Evolutionary conservation across 1,139 yeast species (phyloP).

Genomic region (Yueomyces sp.): DNA sequence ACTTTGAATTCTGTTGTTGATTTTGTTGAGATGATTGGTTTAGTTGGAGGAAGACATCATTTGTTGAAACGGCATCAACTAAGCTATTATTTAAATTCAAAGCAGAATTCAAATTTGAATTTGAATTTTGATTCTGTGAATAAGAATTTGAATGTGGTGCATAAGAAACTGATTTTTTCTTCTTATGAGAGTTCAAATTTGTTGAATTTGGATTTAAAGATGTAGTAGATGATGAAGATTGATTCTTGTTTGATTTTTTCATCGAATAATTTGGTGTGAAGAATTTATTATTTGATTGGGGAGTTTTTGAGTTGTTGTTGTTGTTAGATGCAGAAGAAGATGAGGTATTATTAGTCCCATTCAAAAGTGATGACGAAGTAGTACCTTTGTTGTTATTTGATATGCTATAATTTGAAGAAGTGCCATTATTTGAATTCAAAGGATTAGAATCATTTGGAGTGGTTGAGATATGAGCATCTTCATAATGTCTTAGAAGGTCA

Average conservation of each 20-base stretch:
- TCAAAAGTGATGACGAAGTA: slow-evolving; percentile 3
- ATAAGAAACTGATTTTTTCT: not conserved
- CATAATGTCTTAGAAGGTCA: slow-evolving; percentile 86
- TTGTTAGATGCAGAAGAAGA: slow-evolving; percentile 4
- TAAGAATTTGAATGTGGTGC: not conserved
- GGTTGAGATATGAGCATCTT: slow-evolving; percentile 72
- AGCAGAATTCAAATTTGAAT: not conserved
- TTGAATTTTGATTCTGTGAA: not conserved
- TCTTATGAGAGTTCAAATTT: not conserved
- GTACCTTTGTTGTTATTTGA: not conserved
- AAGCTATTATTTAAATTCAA: slow-evolving; percentile 17
- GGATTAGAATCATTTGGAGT: too few relatives aligned
- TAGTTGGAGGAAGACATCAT: slow-evolving; percentile 65
- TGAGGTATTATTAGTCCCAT: slow-evolving; percentile 2
- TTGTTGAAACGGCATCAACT: slow-evolving; percentile 73
- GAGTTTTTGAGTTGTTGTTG: not conserved
- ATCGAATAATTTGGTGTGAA: not conserved
- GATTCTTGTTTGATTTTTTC: not conserved
- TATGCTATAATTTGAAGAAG: not conserved
- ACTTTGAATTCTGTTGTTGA: too few relatives aligned
- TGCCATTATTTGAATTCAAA: not conserved
- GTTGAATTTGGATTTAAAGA: not conserved
- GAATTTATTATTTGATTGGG: not conserved
- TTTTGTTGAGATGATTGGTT: not conserved
- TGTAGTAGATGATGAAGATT: not conserved